Evolutionary conservation across 805 yeast species (phyloP).

Genomic region (Maudiozyma pseudohumilis): DNA sequence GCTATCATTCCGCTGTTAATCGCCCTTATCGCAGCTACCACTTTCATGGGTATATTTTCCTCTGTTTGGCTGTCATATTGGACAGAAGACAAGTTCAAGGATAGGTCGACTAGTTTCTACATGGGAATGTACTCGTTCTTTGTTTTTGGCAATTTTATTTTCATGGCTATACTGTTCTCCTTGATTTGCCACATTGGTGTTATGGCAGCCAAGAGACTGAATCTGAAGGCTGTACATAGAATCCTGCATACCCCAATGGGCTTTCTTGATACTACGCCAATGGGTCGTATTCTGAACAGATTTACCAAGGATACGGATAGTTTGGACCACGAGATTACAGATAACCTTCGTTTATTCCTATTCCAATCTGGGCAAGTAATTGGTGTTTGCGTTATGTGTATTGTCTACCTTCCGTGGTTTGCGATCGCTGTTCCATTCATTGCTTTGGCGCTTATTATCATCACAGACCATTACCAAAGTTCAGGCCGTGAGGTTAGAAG

Average conservation of each 20-base stretch:
- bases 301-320: conserved; percentile 84
- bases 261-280: conserved; percentile 76
- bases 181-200: conserved; percentile 34
- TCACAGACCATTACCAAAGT: conserved; percentile 39
- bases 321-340: conserved; percentile 69
- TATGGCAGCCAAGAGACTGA: conserved; percentile 45
- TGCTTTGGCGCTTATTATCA: conserved; percentile 33
- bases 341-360: conserved; percentile 53
- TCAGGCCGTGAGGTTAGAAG: conserved; percentile 43
- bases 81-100: conserved; percentile 48
- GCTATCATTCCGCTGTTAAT: conserved; percentile 17
- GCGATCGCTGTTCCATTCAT: conserved; percentile 61
- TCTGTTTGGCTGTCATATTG: conserved; percentile 74
- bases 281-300: conserved; percentile 77
- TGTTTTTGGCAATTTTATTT: conserved; percentile 37
- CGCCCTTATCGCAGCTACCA: conserved; percentile 18
- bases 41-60: conserved; percentile 26
- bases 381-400: conserved; percentile 60
- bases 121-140: conserved; percentile 69
- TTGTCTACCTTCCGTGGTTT: conserved; percentile 69
- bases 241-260: conserved; percentile 74
- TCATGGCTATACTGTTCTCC: conserved; percentile 30
- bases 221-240: conserved; percentile 48
- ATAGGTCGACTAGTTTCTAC: conserved; percentile 45
- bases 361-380: conserved; percentile 44